Evolutionary conservation across 2,329 filamentous ascomycete species (phyloP).

Genomic region (Tolypocladium paradoxum): DNA sequence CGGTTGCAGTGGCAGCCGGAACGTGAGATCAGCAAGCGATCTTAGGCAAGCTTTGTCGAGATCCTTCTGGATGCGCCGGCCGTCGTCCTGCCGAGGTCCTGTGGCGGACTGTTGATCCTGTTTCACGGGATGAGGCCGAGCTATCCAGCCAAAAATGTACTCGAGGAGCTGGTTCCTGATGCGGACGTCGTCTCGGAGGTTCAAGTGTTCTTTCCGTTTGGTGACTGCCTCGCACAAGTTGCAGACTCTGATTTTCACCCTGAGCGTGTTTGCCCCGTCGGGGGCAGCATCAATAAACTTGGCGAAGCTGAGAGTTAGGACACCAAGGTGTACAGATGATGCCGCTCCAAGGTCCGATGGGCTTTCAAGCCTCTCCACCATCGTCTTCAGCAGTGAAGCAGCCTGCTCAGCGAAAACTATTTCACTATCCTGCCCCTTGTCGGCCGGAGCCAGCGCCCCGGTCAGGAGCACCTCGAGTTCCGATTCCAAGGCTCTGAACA

Average conservation of each 20-base stretch:
- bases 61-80: slow-evolving; percentile 48
- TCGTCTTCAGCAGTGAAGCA: slow-evolving; percentile 49
- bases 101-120: slow-evolving; percentile 29
- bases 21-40: slow-evolving; percentile 55
- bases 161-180: slow-evolving; percentile 59
- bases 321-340: slow-evolving; percentile 52
- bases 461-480: slow-evolving; percentile 55
- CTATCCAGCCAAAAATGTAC: slow-evolving; percentile 59
- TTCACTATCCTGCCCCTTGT: slow-evolving; percentile 46
- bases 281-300: slow-evolving; percentile 51
- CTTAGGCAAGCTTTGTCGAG: slow-evolving; percentile 55
- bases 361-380: slow-evolving; percentile 54
- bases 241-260: slow-evolving; percentile 60
- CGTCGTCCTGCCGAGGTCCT: slow-evolving; percentile 44
- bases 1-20: slow-evolving; percentile 54
- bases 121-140: slow-evolving; percentile 42
- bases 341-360: slow-evolving; percentile 52
- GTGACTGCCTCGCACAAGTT: slow-evolving; percentile 56
- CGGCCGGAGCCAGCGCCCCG: slow-evolving; percentile 38
- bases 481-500: slow-evolving; percentile 55
- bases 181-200: slow-evolving; percentile 56
- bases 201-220: slow-evolving; percentile 56
- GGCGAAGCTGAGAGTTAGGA: slow-evolving; percentile 53
- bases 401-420: slow-evolving; percentile 59
- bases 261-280: slow-evolving; percentile 44